Evolutionary conservation across 352 stramenopile species (phyloP), one percentile per base, ranked within the genome.

Genomic region (Peronospora farinosa): DNA sequence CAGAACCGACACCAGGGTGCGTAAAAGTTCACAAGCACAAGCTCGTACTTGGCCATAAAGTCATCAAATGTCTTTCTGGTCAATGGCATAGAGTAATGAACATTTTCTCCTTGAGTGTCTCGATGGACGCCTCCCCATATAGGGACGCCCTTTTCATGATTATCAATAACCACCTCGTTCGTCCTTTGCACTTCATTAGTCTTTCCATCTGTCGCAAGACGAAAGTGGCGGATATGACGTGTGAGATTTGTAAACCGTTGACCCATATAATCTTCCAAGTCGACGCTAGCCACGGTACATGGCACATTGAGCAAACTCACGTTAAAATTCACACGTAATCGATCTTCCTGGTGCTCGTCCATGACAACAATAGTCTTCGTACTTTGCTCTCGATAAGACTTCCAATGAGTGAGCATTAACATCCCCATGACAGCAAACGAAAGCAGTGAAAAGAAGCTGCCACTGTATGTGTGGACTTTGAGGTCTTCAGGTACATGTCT

Each of bases 11-110:
- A 92, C 82, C 82, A 92, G 0, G 79, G 82, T 16, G 82, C 82
- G 51, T 89, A 91, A 47, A 84, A 92, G 52, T 92, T 90, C 40
- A 92, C 76, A 25, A 92, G 63, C 48, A 90, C 79, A 27, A 92
- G 66, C 51, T 92, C 79, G 57, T 92, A 88, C 60, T 87, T 89
- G 69, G 53, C 53, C 66, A 92, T 78, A 44, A 88, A 88, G 35
- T 86, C 72, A 53, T 87, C 73, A 50, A 89, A 92, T 12, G 63
- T 90, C 40, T 62, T 60, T 32, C 51, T 62, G 7, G 70, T 89
- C 17, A 92, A 50, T 51, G 79, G 78, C 36, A 67, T 80, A 32
- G 78, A 88, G 71, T 88, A 86, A 60, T 86, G 74, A 28, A 90
- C 67, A 40, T 66, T 81, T 7, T 44, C 50, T 7, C 40, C 53